Evolutionary conservation across 192 early-diverging fungal species (phyloP).

Genomic region (Coemansia furcata): DNA sequence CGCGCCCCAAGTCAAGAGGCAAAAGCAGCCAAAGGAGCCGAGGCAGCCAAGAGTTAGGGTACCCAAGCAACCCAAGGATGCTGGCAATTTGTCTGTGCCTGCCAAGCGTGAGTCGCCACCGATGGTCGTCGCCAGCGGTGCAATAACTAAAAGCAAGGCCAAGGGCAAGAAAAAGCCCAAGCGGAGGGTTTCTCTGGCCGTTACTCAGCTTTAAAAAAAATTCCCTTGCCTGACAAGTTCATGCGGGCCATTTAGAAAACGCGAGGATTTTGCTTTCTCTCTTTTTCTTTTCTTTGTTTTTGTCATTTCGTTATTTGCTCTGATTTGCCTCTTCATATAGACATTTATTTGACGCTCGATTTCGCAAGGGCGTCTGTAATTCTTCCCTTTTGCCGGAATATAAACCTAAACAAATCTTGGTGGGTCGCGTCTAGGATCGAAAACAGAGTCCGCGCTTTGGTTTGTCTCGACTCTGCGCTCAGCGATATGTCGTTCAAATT

Average conservation of each 20-base stretch:
- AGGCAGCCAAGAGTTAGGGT: background rate
- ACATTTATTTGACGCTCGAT: background rate
- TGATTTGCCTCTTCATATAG: background rate
- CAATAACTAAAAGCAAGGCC: conserved; percentile 1
- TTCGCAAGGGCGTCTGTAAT: background rate
- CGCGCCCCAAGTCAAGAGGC: background rate
- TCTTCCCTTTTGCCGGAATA: background rate
- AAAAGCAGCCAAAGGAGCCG: conserved; percentile 1
- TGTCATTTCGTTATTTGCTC: background rate
- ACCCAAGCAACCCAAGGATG: conserved; percentile 1
- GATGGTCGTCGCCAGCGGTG: background rate
- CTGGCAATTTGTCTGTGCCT: background rate
- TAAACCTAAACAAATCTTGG: background rate
- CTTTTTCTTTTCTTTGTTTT: background rate
- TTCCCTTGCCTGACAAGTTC: background rate
- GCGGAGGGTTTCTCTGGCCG: conserved; percentile 11
- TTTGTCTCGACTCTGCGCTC: background rate
- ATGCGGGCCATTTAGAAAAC: no score
- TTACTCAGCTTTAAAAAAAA: conserved; percentile 1
- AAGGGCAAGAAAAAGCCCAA: conserved; percentile 31
- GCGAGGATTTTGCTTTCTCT: no score
- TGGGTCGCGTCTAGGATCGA: background rate
- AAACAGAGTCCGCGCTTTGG: background rate
- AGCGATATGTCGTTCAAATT: conserved; percentile 87
- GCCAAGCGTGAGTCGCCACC: conserved; percentile 1